These are phyloP conservation scores for Rhododendron griersonianum DNA, from an alignment of 148 eudicot species.

Conservation along the genomic window DNA sequence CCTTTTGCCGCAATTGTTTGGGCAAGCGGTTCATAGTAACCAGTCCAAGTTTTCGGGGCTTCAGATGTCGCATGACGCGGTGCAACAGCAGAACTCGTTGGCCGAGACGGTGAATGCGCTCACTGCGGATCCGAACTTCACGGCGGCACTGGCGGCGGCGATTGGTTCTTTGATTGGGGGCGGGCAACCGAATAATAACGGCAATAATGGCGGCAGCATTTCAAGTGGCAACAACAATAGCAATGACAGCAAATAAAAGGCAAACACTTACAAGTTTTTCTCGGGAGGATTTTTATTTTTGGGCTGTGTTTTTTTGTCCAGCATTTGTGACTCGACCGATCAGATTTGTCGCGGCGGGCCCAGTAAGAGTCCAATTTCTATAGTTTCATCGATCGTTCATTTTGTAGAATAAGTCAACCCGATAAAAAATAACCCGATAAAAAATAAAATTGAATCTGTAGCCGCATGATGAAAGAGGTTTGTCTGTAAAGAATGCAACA, in stretches of 20 bases:
- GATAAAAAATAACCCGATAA: neutral
- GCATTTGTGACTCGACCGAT: neutral
- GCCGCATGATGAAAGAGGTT: too few relatives aligned
- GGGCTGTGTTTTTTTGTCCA: neutral
- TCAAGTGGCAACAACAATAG: neutral
- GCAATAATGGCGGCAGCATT: neutral
- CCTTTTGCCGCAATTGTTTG: conserved; percentile 37
- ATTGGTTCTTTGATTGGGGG: conserved; percentile 39
- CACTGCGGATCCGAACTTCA: conserved; percentile 50
- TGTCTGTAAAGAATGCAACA: neutral
- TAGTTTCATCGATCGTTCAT: neutral
- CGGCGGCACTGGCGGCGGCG: conserved; percentile 53
- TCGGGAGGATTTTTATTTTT: neutral
- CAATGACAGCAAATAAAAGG: neutral
- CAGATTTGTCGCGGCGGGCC: neutral
- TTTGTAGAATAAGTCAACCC: neutral
- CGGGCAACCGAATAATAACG: conserved; percentile 14
- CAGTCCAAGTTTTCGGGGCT: conserved; percentile 64
- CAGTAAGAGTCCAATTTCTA: too few relatives aligned
- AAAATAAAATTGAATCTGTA: neutral
- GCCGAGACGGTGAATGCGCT: conserved; percentile 43
- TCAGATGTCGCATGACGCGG: conserved; percentile 32
- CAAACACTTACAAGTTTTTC: neutral
- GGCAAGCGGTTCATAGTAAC: conserved; percentile 38
- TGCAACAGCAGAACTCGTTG: conserved; percentile 12